Conservation (phyloP, 139 green algal genomes). For the Helicosporidium sp. region DNA sequence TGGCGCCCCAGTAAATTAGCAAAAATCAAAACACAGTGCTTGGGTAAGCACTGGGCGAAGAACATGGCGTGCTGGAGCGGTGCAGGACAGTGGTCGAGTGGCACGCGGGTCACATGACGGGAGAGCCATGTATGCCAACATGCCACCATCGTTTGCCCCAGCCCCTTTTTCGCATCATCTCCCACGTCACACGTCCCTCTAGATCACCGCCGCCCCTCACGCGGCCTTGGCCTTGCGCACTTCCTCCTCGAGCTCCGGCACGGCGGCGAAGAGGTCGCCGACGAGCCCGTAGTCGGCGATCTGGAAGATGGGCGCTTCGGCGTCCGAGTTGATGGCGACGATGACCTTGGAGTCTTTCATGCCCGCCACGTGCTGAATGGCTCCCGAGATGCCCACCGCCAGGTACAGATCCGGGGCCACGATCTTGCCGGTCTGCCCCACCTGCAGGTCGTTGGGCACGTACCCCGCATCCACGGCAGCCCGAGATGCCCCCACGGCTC, state of each 20-base stretch:
- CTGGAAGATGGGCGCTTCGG: conserved; percentile 67
- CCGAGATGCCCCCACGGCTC: conserved; percentile 63
- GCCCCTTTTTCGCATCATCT: too few relatives aligned
- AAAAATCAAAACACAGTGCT: too few relatives aligned
- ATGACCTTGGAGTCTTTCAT: conserved; percentile 79
- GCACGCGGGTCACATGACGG: too few relatives aligned
- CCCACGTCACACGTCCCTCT: too few relatives aligned
- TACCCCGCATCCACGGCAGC: conserved; percentile 79
- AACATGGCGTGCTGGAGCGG: too few relatives aligned
- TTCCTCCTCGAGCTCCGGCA: conserved; percentile 53
- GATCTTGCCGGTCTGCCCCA: conserved; percentile 89
- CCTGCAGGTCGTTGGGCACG: conserved; percentile 77
- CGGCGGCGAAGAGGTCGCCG: conserved; percentile 53
- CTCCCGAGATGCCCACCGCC: conserved; percentile 75
- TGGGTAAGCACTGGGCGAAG: too few relatives aligned
- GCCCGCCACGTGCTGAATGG: conserved; percentile 83
- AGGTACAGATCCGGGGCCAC: conserved; percentile 87
- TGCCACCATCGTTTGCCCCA: too few relatives aligned
- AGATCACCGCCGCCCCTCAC: too few relatives aligned
- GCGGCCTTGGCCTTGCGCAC: conserved; percentile 20
- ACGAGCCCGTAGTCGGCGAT: conserved; percentile 74
- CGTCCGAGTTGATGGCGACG: conserved; percentile 81
- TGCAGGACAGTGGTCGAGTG: too few relatives aligned
- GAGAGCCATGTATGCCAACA: too few relatives aligned
- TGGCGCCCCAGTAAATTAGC: too few relatives aligned